Base-by-base conservation (phyloP, 768 basidiomycete species). In the Fistulinella prunicolor region DNA sequence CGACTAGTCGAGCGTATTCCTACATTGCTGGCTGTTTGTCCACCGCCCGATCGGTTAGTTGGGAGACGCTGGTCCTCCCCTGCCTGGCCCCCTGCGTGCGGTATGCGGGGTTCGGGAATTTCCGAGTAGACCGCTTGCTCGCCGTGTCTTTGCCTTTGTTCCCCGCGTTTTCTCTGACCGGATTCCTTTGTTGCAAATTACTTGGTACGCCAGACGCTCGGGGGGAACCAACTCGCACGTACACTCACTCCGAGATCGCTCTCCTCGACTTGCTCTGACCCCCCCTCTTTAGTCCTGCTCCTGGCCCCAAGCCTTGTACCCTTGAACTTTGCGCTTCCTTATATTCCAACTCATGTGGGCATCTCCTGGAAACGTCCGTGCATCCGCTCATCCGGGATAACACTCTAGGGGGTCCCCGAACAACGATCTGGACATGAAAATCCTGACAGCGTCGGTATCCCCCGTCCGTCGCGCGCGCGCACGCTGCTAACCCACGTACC, bases 321-420 rank as follows among this genome's bases (percentile, higher is more conserved):
- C n/a, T n/a, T n/a, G n/a, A n/a, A n/a, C n/a, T n/a, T n/a, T 36
- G 2, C 19, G 13, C 38, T 8, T 16, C 8, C 34, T 28, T 38
- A 14, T 38, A 16, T 48, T 34, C 38, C 22, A 42, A 26, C 49
- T 17, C 39, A 61, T 63, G 62, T 63, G 56, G 26, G 53, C 56
- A 3, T 60, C 53, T 53, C 55, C 43, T 52, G 44, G 32, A 36
- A 32, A 3, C 53, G 37, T 26, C 42, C 30, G 26, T 46, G n/a
- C 51, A 9, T 48, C 53, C 43, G 39, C 54, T 65, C 58, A 58
- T 58, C 49, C 38, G 47, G 21, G 49, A 57, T 45, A 46, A 6
- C 51, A 38, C 55, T 57, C 38, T 29, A 66, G 64, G 64, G 64
- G 52, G 52, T 58, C 65, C 17, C 57, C 59, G 32, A 51, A 55